Base-by-base conservation (phyloP, 495 filamentous ascomycete genomes). In the Pseudomonodictys pantanalensis region DNA sequence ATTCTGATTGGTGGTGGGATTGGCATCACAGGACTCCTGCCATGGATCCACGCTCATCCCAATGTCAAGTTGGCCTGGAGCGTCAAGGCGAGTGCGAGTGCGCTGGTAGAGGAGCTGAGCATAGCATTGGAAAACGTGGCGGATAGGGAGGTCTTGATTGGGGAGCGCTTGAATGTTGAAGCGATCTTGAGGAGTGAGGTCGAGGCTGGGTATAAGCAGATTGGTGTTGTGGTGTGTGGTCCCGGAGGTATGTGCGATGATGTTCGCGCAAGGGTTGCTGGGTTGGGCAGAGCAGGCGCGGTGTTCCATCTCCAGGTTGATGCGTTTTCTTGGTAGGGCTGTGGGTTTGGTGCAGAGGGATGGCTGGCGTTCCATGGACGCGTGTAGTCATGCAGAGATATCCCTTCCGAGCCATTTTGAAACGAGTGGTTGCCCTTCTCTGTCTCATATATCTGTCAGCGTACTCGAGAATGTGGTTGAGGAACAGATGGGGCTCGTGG, bases 191-290 rank as follows among this genome's bases (percentile, higher is more conserved):
- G 26, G 10, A 43, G 58, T 3, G 75, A 78, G 60, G 58, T 54
- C 10, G 24, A 51, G 1, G 43, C 50, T 20, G 70, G 71, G 2
- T 73, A 66, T 58, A 41, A 58, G 12, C 64, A 57, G 30, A 50
- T 74, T 30, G 74, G 64, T n/a, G 72, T 76, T 0, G 70, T 76
- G 17, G 74, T 74, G 0, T 73, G 61, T 35, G 74, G 75, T 12
- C 73, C 75, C 23, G 32, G 22, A 20, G 52, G 26, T 9, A 25
- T 65, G 49, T n/a, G n/a, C 3, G 62, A 65, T 50, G 62, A 62
- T 23, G 58, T 57, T 2, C 38, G 62, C 24, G 22, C 33, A 10
- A 35, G n/a, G 3, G 62, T 65, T 15, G 18, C 52, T 1, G 33
- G 47, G 35, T 23, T 41, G 38, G 38, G 15, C 5, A 12, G 38